Evolutionary conservation across 768 basidiomycete genomes (phyloP).

Genomic region (Psilocybe azurescens): DNA sequence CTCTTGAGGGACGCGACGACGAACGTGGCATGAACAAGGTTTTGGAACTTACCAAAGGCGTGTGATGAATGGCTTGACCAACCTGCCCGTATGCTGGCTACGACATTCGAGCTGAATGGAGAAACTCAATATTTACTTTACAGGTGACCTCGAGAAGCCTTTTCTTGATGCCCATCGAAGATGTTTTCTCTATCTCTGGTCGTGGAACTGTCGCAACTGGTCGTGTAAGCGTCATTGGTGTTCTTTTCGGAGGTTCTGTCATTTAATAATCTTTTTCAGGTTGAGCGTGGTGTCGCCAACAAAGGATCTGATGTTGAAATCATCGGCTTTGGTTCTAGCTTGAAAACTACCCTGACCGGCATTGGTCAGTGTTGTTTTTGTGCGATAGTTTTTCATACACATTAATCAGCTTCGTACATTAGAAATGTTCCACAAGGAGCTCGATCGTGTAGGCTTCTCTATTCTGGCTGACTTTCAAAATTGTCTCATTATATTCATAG

Average conservation of each 20-base stretch:
- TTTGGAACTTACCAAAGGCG: constrained; percentile 75
- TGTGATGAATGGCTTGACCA: constrained; percentile 97
- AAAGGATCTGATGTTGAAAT: constrained; percentile 97
- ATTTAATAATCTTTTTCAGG: constrained; percentile 43
- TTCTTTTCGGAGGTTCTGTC: not conserved
- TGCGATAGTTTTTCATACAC: not conserved
- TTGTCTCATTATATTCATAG: constrained; percentile 36
- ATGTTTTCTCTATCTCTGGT: constrained; percentile 97
- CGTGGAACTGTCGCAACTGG: constrained; percentile 98
- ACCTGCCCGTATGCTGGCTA: constrained; percentile 70
- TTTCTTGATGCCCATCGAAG: constrained; percentile 95
- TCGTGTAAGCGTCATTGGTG: constrained; percentile 57
- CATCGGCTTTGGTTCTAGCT: constrained; percentile 76
- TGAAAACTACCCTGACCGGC: constrained; percentile 96
- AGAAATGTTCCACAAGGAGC: constrained; percentile 99
- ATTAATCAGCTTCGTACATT: not conserved
- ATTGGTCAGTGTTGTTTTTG: constrained; percentile 60
- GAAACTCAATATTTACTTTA: not conserved
- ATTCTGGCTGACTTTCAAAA: not conserved
- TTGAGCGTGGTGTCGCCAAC: constrained; percentile 89
- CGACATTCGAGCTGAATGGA: not conserved
- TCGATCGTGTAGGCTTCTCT: constrained; percentile 76
- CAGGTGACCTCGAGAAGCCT: constrained; percentile 96
- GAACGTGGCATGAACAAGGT: constrained; percentile 85
- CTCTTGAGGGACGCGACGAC: constrained; percentile 84